Conservation (phyloP, 2,329 filamentous ascomycete species). For the Colletotrichum tropicicola region DNA sequence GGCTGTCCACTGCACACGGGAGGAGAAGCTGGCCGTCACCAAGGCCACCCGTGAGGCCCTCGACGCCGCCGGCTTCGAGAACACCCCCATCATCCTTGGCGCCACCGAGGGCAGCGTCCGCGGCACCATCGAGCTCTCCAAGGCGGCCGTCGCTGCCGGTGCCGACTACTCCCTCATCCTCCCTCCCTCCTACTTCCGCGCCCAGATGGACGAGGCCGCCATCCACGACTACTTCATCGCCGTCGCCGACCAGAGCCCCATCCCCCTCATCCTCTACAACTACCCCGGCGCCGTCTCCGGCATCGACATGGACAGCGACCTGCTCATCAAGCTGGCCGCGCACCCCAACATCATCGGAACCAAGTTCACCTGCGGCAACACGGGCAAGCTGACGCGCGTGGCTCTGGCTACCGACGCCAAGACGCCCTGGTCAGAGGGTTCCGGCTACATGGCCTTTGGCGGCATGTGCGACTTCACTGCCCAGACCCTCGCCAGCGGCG, state of each 20-base stretch:
- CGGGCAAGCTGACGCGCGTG: conserved; percentile 87
- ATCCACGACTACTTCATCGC: conserved; percentile 78
- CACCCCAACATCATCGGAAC: conserved; percentile 89
- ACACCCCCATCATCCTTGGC: conserved; percentile 84
- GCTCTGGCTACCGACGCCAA: conserved; percentile 76
- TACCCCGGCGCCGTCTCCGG: conserved; percentile 88
- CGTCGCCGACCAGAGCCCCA: conserved; percentile 78
- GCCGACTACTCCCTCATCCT: conserved; percentile 84
- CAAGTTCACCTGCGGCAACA: conserved; percentile 93
- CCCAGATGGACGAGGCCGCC: conserved; percentile 77
- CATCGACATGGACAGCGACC: conserved; percentile 89
- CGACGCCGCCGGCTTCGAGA: conserved; percentile 78
- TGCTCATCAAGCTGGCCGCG: conserved; percentile 80
- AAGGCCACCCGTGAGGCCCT: conserved; percentile 82
- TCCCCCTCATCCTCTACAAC: conserved; percentile 89
- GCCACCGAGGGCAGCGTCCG: conserved; percentile 84
- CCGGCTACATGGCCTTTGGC: conserved; percentile 85
- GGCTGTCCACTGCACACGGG: conserved; percentile 82
- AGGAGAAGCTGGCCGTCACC: conserved; percentile 81
- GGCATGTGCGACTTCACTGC: conserved; percentile 89
- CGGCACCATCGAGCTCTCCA: conserved; percentile 80
- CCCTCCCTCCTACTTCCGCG: conserved; percentile 85
- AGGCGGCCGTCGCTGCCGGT: conserved; percentile 72
- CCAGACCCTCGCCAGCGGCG: conserved; percentile 81
- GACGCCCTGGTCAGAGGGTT: conserved; percentile 67